Evolutionary conservation across 2,329 filamentous ascomycete genomes (phyloP).

Genomic region (Elsinoe arachidis): DNA sequence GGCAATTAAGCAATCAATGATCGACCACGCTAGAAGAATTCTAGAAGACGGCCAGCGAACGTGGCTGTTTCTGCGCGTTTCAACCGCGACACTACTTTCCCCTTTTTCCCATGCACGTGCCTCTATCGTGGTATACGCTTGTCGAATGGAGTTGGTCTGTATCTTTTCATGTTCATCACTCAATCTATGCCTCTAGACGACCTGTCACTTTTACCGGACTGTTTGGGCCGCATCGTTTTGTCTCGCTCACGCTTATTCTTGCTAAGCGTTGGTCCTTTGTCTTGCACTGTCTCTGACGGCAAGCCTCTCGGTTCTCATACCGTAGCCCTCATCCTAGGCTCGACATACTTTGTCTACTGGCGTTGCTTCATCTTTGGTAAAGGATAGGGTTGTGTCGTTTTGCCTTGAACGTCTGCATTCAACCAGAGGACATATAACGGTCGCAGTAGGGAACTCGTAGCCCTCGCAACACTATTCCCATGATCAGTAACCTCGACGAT

Average conservation of each 20-base stretch:
- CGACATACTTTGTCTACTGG: not conserved
- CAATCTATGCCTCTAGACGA: not conserved
- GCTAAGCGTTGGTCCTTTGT: not conserved
- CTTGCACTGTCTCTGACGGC: not conserved
- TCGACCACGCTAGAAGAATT: conserved; percentile 10
- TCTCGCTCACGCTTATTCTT: not conserved
- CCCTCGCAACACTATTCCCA: not conserved
- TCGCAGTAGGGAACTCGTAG: not conserved
- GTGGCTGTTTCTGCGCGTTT: conserved; percentile 1
- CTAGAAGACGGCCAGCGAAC: conserved; percentile 3
- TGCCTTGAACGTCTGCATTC: not conserved
- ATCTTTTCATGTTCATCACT: not conserved
- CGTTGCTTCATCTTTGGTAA: conserved; percentile 1
- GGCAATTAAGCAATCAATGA: conserved; percentile 7
- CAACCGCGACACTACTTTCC: not conserved
- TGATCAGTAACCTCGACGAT: not conserved
- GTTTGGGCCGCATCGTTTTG: not conserved
- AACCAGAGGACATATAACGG: not conserved
- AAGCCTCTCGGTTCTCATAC: not conserved
- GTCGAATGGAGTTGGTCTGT: not conserved
- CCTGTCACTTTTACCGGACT: not conserved
- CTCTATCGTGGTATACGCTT: not conserved
- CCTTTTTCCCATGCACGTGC: not conserved
- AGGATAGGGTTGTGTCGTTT: not conserved
- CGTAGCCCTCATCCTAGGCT: not conserved